A percentile compares a stretch with the other conserved stretches of the same genome.
Evolutionary conservation across 1,139 yeast genomes (phyloP).

Genomic region (Saccharomycopsis crataegensis): DNA sequence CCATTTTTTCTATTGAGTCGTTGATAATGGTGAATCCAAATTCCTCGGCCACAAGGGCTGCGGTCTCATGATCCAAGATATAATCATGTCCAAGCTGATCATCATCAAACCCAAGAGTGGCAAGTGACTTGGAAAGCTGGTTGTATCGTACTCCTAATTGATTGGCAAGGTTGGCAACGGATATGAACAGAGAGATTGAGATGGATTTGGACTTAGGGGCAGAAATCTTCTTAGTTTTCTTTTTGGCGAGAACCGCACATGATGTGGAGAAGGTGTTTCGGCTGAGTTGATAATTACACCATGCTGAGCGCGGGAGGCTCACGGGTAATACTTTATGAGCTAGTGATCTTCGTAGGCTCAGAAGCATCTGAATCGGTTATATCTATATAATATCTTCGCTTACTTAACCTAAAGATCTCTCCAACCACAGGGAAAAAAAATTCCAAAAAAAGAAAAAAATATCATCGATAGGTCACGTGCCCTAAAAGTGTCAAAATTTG

Average conservation of each 20-base stretch:
- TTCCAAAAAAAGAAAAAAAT: too few relatives aligned
- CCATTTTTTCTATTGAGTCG: slow-evolving; percentile 42
- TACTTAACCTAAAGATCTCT: too few relatives aligned
- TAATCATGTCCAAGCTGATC: slow-evolving; percentile 60
- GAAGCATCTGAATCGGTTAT: too few relatives aligned
- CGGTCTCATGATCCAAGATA: slow-evolving; percentile 80
- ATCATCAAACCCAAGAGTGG: slow-evolving; percentile 61
- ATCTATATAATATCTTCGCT: too few relatives aligned
- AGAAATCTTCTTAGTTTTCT: neutral
- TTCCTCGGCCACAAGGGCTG: slow-evolving; percentile 81
- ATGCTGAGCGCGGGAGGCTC: neutral
- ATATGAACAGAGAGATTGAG: slow-evolving; percentile 63
- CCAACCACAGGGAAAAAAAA: too few relatives aligned
- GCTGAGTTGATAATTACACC: neutral
- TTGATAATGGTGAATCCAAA: slow-evolving; percentile 58
- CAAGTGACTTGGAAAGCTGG: slow-evolving; percentile 50
- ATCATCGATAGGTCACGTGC: too few relatives aligned
- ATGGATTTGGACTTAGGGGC: slow-evolving; percentile 26
- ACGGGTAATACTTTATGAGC: too few relatives aligned
- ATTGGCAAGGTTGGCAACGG: slow-evolving; percentile 71
- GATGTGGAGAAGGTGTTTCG: neutral
- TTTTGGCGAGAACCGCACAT: neutral
- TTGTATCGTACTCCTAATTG: slow-evolving; percentile 59
- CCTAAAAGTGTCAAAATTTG: too few relatives aligned
- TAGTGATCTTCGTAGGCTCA: too few relatives aligned